These are phyloP conservation scores for Cystobasidium pallidum DNA, from an alignment of 1,284 basidiomycete species.

Conservation along the genomic window DNA sequence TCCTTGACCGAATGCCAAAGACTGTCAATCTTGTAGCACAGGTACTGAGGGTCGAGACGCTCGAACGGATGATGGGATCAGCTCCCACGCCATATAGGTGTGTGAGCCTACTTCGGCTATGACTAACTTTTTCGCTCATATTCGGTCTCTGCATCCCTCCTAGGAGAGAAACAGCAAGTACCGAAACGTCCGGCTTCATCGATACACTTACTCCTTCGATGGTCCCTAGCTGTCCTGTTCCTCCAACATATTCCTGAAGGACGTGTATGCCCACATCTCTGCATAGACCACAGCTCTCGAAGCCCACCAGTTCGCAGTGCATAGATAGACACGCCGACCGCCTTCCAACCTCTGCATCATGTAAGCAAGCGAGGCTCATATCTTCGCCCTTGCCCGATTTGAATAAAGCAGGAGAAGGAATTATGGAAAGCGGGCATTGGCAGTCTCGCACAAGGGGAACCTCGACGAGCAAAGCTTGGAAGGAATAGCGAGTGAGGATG, in stretches of 20 bases:
- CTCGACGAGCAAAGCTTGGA: constrained; percentile 15
- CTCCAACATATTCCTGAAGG: background rate
- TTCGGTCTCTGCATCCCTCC: constrained; percentile 15
- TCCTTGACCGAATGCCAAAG: constrained; percentile 12
- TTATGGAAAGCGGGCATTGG: constrained; percentile 3
- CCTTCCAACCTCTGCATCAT: constrained; percentile 27
- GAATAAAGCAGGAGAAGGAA: constrained; percentile 13
- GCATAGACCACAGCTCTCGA: constrained; percentile 2
- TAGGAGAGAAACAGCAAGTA: background rate
- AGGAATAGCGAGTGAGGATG: background rate
- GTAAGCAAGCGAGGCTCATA: constrained; percentile 21
- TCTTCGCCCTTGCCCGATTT: constrained; percentile 28
- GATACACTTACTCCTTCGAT: constrained; percentile 30
- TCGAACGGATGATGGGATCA: constrained; percentile 16
- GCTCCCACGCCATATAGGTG: background rate
- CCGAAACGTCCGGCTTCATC: constrained; percentile 41
- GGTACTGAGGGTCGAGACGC: background rate
- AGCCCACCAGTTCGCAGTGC: constrained; percentile 8
- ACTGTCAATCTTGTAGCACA: constrained; percentile 17
- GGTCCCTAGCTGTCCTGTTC: constrained; percentile 14
- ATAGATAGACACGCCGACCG: constrained; percentile 9
- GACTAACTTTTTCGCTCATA: constrained; percentile 40
- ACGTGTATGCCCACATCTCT: background rate
- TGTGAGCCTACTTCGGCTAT: constrained; percentile 11
- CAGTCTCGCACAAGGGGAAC: constrained; percentile 1